Base-by-base conservation (phyloP, 306 rosid species). In the Morella rubra region DNA sequence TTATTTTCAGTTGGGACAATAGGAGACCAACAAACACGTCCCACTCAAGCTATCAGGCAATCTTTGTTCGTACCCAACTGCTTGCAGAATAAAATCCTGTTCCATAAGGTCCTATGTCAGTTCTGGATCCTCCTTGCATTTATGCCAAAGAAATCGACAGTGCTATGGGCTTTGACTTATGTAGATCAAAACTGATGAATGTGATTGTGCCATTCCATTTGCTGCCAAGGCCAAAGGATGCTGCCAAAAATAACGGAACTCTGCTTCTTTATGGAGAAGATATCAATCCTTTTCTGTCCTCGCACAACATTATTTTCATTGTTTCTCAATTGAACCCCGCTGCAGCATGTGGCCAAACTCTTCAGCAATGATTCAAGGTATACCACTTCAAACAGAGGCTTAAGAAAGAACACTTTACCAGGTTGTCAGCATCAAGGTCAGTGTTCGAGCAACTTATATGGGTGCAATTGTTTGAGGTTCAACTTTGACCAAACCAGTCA, bases 401-500 rank as follows among this genome's bases (percentile, higher is more conserved):
- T 12, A 44, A 61, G 68, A 27, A 41, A 64, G 11, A 62, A 40
- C 44, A 40, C 52, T 13, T 68, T 51, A 61, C 42, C 9, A 60
- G 50, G 16, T 59, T 71, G 54, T 67, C 54, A 71, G 20, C 37
- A 71, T 45, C 24, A 64, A 55, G 47, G 56, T 12, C 5, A 54
- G 46, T 44, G 50, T 56, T 51, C 46, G 14, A 44, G 32, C 51
- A 42, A 66, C 18, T 50, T 72, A 14, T 19, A 79, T 11, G 78
- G 69, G 41, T 65, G 44, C 44, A 61, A 53, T 79, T 84, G 79
- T 16, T 61, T 50, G 42, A 75, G 50, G 44, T 72, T 79, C 83
- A 81, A 78, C 84, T 86, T 72, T 74, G 81, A 81, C 83, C 82
- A 89, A 84, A 69, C 60, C 78, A 52, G 62, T 47, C 82, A 86